Conservation (phyloP, 1,284 basidiomycete genomes). For the Ustilago hordei region DNA sequence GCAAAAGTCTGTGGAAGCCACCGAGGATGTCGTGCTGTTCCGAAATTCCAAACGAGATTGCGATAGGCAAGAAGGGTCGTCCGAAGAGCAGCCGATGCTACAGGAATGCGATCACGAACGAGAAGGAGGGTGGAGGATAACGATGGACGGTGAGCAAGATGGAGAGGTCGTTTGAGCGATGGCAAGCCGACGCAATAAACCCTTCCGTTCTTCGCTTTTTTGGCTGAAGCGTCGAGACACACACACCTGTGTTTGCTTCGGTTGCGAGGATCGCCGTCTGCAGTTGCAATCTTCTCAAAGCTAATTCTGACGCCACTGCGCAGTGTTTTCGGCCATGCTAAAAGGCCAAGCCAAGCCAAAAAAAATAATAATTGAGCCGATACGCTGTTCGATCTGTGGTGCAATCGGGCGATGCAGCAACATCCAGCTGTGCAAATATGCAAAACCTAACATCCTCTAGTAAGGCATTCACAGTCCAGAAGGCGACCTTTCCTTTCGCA, state of each 20-base stretch:
- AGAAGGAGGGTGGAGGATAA: background rate
- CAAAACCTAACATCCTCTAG: background rate
- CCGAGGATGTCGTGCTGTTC: too few relatives aligned
- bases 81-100: background rate
- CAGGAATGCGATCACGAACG: background rate
- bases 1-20: background rate
- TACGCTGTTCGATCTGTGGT: background rate
- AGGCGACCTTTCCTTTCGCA: background rate
- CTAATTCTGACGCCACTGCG: constrained; percentile 14
- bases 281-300: constrained; percentile 8
- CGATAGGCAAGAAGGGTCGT: background rate
- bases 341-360: too few relatives aligned
- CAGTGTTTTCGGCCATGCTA: background rate
- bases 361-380: constrained; percentile 3
- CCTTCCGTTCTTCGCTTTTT: background rate
- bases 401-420: background rate
- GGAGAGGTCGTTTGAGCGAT: background rate
- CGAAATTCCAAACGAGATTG: background rate
- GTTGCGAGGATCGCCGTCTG: constrained; percentile 3
- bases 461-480: background rate
- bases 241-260: background rate
- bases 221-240: background rate
- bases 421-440: background rate
- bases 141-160: background rate
- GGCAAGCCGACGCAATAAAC: background rate